Base-by-base conservation (phyloP, 768 basidiomycete species). In the Kwoniella heveanensis region DNA sequence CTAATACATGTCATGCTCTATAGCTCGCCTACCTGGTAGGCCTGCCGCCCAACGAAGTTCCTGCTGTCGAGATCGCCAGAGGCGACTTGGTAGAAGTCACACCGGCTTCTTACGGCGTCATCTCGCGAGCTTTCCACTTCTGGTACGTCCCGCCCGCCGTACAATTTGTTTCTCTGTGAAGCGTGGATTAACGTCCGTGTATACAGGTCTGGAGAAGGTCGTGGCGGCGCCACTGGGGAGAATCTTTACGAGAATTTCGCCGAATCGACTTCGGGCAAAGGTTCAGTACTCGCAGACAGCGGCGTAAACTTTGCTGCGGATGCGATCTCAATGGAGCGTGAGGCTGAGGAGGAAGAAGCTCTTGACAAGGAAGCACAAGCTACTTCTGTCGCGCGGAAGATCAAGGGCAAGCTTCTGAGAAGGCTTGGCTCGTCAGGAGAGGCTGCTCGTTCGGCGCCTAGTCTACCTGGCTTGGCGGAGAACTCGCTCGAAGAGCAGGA, bases 61-160 rank as follows among this genome's bases (percentile, higher is more conserved):
- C 96, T 0, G 94, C 92, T 0, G 95, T 98, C 57, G 95, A 98
- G 80, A 89, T 99, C 70, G 91, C 95, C 37, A 86, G 96, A 13
- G 96, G 96, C 0, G 96, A 99, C 77, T 82, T 98, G n/a, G 85
- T 98, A 39, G 96, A 99, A 79, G 82, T 81, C 52, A 77, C 78
- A 9, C 79, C 80, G 8, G 78, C 78, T 10, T 74, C 75, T n/a
- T 81, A 82, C 62, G 93, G 93, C 10, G 93, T 96, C 48, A 88
- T 90, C 65, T 89, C 88, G 65, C 88, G 91, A 69, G 91, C 92
- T 8, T 92, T 81, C 74, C 78, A 77, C 55, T 79, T 79, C 69
- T 79, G 78, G 78, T 64, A 19, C 50, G 71, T 62, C 27, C 13
- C n/a, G n/a, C n/a, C n/a, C n/a, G n/a, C n/a, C n/a, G n/a, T n/a